Evolutionary conservation across 106 monocot genomes (phyloP).

Genomic region (Chionographis japonica): DNA sequence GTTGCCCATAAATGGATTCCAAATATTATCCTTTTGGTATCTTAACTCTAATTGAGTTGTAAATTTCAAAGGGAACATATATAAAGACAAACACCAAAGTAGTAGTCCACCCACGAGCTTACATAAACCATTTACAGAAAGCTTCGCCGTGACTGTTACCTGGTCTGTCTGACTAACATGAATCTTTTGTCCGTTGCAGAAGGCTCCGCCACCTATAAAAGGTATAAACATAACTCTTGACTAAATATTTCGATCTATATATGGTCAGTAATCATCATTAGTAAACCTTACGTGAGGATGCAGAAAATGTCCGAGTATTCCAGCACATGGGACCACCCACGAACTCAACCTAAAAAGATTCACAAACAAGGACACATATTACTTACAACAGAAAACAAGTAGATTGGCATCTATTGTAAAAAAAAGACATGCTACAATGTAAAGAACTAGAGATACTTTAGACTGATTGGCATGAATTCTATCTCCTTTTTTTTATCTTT

Average conservation of each 20-base stretch:
- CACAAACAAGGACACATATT: background rate
- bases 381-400: background rate
- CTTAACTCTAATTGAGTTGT: too few species aligned
- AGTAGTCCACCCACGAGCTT: too few species aligned
- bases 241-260: background rate
- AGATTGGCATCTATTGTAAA: too few species aligned
- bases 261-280: background rate
- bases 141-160: constrained; percentile 32
- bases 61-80: too few species aligned
- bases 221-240: background rate
- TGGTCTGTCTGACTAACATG: constrained; percentile 79
- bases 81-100: too few species aligned
- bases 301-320: constrained; percentile 87
- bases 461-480: too few species aligned
- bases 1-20: too few species aligned
- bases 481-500: too few species aligned
- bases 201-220: constrained; percentile 82
- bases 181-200: constrained; percentile 96
- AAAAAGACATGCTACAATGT: too few species aligned
- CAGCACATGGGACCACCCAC: constrained; percentile 98
- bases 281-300: constrained; percentile 53
- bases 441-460: too few species aligned
- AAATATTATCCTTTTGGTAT: too few species aligned
- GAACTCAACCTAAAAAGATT: constrained; percentile 78
- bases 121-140: background rate